A percentile compares a stretch with the other conserved stretches of the same genome.
phyloP scores from a whole-genome alignment of 2,329 filamentous ascomycete species.

The Malbranchea cinnamomea region DNA sequence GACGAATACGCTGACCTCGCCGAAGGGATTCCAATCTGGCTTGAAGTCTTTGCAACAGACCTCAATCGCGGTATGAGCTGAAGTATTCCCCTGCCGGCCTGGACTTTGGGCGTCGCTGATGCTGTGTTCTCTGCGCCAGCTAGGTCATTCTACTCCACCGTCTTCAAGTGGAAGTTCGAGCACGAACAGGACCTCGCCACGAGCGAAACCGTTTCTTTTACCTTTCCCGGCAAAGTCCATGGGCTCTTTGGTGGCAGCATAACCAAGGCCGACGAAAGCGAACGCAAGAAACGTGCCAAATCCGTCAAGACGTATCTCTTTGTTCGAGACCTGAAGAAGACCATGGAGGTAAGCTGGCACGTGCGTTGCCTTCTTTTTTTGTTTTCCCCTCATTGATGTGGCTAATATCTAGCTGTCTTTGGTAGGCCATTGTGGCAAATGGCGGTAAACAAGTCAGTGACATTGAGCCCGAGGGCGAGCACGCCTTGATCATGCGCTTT shows the following conservation, averaged over 20 bases:
- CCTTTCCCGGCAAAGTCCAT: too few species aligned
- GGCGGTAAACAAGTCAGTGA: constrained; percentile 5
- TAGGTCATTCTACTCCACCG: too few species aligned
- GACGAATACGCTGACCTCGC: too few species aligned
- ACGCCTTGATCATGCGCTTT: constrained; percentile 2
- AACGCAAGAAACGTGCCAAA: too few species aligned
- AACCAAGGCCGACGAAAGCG: too few species aligned
- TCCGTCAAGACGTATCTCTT: too few species aligned
- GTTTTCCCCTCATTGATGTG: not conserved
- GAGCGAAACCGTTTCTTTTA: too few species aligned
- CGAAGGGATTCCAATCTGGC: constrained; percentile 4
- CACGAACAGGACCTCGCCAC: too few species aligned
- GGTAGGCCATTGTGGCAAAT: constrained; percentile 5
- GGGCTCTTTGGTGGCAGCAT: too few species aligned
- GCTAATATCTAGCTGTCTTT: not conserved
- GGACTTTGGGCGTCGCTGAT: not conserved
- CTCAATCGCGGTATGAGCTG: constrained; percentile 5
- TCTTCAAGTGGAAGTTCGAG: too few species aligned
- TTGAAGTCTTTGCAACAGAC: constrained; percentile 5
- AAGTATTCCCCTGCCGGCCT: too few species aligned
- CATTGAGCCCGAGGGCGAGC: constrained; percentile 2
- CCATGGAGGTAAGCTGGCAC: not conserved
- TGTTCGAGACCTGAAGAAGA: not conserved
- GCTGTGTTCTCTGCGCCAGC: too few species aligned
- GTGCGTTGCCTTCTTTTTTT: not conserved